Base-by-base conservation (phyloP, 352 stramenopile species). In the Globisporangium paroecandrum region DNA sequence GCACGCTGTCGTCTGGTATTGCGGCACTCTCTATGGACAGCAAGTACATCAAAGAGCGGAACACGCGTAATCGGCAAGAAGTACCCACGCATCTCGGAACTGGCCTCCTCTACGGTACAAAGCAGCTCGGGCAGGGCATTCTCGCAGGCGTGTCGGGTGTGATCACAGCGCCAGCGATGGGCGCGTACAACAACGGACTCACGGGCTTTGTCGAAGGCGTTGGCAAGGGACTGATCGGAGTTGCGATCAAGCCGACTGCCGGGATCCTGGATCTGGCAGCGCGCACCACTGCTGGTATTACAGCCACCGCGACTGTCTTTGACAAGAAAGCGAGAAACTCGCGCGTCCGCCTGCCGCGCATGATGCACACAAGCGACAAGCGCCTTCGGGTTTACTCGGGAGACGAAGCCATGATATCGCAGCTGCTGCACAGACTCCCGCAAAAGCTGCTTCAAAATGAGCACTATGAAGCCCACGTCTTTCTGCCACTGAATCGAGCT, bases 61-160 rank as follows among this genome's bases (percentile, higher is more conserved):
- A 89, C 60, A 84, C 85, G 8, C 82, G 86, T 47, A 93, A 87
- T 58, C 83, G 86, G 12, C 82, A 89, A 22, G 82, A 97, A 69
- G 86, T 94, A 1, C 86, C 89, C 22, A 97, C 89, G 1, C 90
- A 95, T 53, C 82, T 93, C 27, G 90, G 87, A 9, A 93, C 85
- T 1, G 91, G 89, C 0, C 71, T 97, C 2, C 83, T 95, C 5
- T 89, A 96, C 25, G 91, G 90, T 20, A 94, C 88, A 1, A 97
- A 97, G 62, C 92, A 97, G 54, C 85, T 98, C 36, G 92, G 94
- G 2, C 85, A 97, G 55, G 93, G 91, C 0, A 89, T 98, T 49
- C 81, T 97, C 18, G 88, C 86, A 2, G 94, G 93, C 8, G 83
- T 98, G 8, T 96, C 93, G 0, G 94, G 94, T 1, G 87, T 98